Base-by-base conservation (phyloP, 371 early-diverging fungal species). In the Mortierella sp. region DNA sequence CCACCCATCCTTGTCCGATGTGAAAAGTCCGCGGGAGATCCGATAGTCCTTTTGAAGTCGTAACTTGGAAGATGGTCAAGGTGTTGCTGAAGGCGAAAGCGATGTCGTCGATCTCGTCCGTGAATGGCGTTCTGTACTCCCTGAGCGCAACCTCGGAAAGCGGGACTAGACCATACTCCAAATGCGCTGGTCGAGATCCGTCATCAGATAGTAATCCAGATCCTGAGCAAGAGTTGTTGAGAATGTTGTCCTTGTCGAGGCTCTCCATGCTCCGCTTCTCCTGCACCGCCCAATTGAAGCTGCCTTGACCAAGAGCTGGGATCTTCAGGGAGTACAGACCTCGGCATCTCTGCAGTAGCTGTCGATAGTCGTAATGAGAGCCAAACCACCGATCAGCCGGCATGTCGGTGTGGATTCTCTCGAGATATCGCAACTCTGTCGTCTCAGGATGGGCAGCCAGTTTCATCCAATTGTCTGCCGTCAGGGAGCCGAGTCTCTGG, bases 51-150 rank as follows among this genome's bases (percentile, higher is more conserved):
- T 39, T 39, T 7, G 22, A 22, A 34, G 22, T 22, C 8, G 2
- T 61, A 39, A 34, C 61, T 4, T 19, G 34, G 3, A 61, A 34
- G 19, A 2, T 61, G 37, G 22, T 31, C 34, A 61, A 3, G 0
- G 61, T 61, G 6, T 31, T 34, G 16, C 61, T 61, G 19, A 61
- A 61, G 9, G 61, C 61, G 37, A 61, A 61, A 22, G 61, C 61
- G 8, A 61, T 39, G 16, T 61, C 61, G 61, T 61, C 61, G 61
- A 61, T 9, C 19, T 61, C 61, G 3, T 61, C 61, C 22, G 61
- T 61, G 9, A 61, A 39, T 34, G 61, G 37, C 9, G 19, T 19
- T 8, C 19, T 19, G 8, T 9, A 22, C 37, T 61, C 61, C 37
- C 22, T 9, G 37, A 61, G 34, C 6, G 22, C 9, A 61, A 61